Evolutionary conservation across 2,329 filamentous ascomycete species (phyloP), one percentile per base, ranked within the genome.

Genomic region (Clonostachys rosea): DNA sequence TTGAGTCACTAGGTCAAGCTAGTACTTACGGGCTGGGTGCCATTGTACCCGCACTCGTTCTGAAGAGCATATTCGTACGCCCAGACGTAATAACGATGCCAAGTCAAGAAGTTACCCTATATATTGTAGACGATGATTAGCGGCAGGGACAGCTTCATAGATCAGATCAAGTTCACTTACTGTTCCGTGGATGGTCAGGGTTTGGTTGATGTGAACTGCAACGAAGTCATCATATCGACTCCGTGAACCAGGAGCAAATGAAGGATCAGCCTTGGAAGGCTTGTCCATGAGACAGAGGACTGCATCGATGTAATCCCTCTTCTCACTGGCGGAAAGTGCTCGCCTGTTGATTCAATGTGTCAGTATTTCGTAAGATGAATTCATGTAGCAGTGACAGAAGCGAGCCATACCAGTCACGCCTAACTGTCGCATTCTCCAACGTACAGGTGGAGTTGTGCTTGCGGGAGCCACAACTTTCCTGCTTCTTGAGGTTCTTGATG

Each of bases 171-270:
- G 9, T 10, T 10, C 24, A 30, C 54, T 34, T 49, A 60, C 54
- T 13, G 59, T 62, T 14, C 47, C 50, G 41, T 62, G 54, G 44
- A 58, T 54, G 16, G 24, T 45, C 42, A 52, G 45, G 11, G 52
- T 56, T 49, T 55, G 57, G 44, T 64, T 59, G 37, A 64, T 61
- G 36, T 65, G 60, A n/a, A 58, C 54, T 10, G 58, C 59, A 5
- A 61, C 59, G 33, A 64, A 65, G 49, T 64, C 63, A 47, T 65
- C 62, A 41, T 59, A 63, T 10, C 59, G 52, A 20, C 50, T 59
- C 20, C 54, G 53, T 2, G 59, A 59, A 14, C 59, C 62, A 3
- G 60, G 56, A 18, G 50, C 52, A n/a, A 46, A 44, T 11, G 45
- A 47, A 10, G 24, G 24, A 45, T 55, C 54, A 12, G 55, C 47